A percentile compares a stretch with the other conserved stretches of the same genome.
Evolutionary conservation across 2,329 filamentous ascomycete genomes (phyloP).

Genomic region (Septoria linicola): DNA sequence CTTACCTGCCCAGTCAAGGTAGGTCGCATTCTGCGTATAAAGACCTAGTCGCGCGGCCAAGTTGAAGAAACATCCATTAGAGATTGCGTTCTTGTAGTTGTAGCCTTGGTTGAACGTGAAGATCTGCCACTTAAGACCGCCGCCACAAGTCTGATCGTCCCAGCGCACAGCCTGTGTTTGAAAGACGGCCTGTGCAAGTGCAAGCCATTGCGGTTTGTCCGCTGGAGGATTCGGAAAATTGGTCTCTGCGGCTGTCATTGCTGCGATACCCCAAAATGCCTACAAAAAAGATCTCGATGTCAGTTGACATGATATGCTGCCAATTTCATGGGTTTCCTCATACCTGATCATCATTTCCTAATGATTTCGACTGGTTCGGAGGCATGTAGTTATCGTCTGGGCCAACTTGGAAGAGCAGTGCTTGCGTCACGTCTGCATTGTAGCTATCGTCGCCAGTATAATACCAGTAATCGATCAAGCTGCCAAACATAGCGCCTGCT

Average conservation of each 20-base stretch:
- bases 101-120: conserved; percentile 53
- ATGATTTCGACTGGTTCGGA: conserved; percentile 38
- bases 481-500: conserved; percentile 61
- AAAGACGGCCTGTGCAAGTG: conserved; percentile 46
- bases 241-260: conserved; percentile 57
- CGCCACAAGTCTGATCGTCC: conserved; percentile 40
- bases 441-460: conserved; percentile 65
- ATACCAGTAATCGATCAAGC: conserved; percentile 69
- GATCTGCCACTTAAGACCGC: conserved; percentile 39
- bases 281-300: too few species aligned
- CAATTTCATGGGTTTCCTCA: neutral
- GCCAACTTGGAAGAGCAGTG: conserved; percentile 60
- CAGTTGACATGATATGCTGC: too few species aligned
- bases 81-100: conserved; percentile 51
- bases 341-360: conserved; percentile 58
- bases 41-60: conserved; percentile 46
- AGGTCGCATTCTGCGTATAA: conserved; percentile 50
- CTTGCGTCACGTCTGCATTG: conserved; percentile 59
- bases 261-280: conserved; percentile 58
- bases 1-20: conserved; percentile 60
- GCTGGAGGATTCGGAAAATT: conserved; percentile 48
- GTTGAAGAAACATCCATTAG: conserved; percentile 55
- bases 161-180: conserved; percentile 42
- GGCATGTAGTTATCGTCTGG: conserved; percentile 60
- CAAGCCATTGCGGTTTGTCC: conserved; percentile 46